Percentiles rank a stretch among this genome's conserved stretches.
These are phyloP conservation scores for Thelonectria rubi DNA, from an alignment of 2,329 filamentous ascomycete genomes.

Conservation along the genomic window DNA sequence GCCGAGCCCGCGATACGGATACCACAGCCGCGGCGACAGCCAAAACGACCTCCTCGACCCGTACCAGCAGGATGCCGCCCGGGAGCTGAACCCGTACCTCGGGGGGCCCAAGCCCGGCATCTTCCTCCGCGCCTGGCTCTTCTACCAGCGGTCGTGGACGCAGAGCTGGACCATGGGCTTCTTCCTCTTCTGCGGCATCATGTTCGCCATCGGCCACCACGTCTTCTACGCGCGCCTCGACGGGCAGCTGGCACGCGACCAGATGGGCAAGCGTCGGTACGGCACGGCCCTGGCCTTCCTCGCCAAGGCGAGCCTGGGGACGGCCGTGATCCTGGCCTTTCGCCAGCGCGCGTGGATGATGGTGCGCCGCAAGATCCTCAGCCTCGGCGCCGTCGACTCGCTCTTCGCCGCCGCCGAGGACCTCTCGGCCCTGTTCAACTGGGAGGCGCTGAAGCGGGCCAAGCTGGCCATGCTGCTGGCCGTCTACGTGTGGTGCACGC, in stretches of 20 bases:
- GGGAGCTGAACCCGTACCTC: neutral
- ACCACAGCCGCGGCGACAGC: slow-evolving; percentile 7
- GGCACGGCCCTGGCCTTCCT: slow-evolving; percentile 38
- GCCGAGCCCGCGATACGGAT: slow-evolving; percentile 10
- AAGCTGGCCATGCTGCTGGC: slow-evolving; percentile 41
- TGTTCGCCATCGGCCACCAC: slow-evolving; percentile 40
- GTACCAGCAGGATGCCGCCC: neutral
- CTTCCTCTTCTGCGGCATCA: slow-evolving; percentile 34
- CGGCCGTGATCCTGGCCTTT: slow-evolving; percentile 38
- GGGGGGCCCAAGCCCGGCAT: neutral
- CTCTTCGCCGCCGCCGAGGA: slow-evolving; percentile 40
- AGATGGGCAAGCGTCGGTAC: slow-evolving; percentile 37
- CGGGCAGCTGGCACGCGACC: slow-evolving; percentile 29
- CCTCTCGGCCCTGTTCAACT: slow-evolving; percentile 38
- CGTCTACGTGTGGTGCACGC: slow-evolving; percentile 40
- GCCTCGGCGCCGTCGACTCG: slow-evolving; percentile 39
- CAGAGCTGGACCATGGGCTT: slow-evolving; percentile 40
- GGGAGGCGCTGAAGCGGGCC: slow-evolving; percentile 37
- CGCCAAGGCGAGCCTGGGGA: slow-evolving; percentile 40
- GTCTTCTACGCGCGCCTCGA: slow-evolving; percentile 36
- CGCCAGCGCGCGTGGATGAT: slow-evolving; percentile 41
- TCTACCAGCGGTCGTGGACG: slow-evolving; percentile 29
- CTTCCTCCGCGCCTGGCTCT: slow-evolving; percentile 8
- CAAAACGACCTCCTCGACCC: slow-evolving; percentile 6
- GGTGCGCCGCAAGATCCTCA: slow-evolving; percentile 41